Percentiles rank a stretch among this genome's conserved stretches.
Conservation (phyloP, 306 rosid species). For the Trichosanthes cucumerina region DNA sequence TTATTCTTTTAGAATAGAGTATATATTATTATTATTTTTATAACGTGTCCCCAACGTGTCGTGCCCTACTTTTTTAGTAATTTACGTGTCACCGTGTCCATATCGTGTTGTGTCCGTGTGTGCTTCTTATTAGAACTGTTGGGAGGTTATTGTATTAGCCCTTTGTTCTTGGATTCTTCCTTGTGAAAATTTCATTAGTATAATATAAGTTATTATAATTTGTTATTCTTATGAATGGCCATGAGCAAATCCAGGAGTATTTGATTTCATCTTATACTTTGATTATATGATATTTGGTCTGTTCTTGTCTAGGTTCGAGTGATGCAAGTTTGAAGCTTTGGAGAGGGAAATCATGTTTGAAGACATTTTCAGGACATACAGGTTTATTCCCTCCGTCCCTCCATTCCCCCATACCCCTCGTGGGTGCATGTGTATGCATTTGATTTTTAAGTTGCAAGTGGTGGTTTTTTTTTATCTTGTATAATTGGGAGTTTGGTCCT, state of each 20-base stretch:
- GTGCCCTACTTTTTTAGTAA: too few species aligned
- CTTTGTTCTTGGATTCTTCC: neutral
- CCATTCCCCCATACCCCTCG: neutral
- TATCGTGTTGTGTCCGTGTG: too few species aligned
- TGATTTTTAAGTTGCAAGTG: neutral
- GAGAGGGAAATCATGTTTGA: slow-evolving; percentile 72
- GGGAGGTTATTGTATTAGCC: neutral
- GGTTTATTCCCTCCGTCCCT: slow-evolving; percentile 22
- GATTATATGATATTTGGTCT: slow-evolving; percentile 18
- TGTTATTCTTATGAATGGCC: neutral
- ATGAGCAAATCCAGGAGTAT: neutral
- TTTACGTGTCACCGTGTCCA: too few species aligned
- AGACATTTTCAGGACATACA: slow-evolving; percentile 78
- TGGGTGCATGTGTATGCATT: neutral
- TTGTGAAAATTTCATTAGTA: neutral
- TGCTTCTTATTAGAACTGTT: neutral
- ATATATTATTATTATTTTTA: too few species aligned
- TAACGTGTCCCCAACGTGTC: too few species aligned
- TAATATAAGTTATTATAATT: neutral
- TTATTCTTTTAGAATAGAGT: too few species aligned
- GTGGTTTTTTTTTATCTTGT: neutral
- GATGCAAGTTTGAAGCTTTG: slow-evolving; percentile 81
- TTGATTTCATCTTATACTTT: neutral
- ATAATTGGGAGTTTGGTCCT: neutral
- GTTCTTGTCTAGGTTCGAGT: slow-evolving; percentile 58